phyloP scores from a whole-genome alignment of 2,329 filamentous ascomycete species.

The Fusarium sp. region DNA sequence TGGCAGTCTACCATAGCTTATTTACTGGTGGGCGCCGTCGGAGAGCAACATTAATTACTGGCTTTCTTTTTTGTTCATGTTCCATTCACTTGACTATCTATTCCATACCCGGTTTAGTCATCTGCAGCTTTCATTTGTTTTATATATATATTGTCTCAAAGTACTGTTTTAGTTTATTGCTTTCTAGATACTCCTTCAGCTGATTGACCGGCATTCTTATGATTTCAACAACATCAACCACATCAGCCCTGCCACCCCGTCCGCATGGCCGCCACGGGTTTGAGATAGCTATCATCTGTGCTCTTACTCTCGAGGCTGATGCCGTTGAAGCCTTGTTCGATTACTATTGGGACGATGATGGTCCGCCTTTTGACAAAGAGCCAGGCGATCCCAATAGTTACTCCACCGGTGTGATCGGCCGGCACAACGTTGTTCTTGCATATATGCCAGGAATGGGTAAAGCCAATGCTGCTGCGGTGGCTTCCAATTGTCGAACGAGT shows the following conservation, averaged over 20 bases:
- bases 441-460: slow-evolving; percentile 2
- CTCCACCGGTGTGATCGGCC: too few species aligned
- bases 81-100: too few species aligned
- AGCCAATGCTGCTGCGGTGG: fast-evolving
- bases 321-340: not conserved
- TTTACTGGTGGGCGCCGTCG: too few species aligned
- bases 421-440: not conserved
- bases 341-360: not conserved
- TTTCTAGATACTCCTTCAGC: not conserved
- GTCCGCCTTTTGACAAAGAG: fast-evolving
- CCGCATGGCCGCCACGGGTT: not conserved
- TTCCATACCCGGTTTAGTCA: too few species aligned
- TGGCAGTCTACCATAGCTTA: not conserved
- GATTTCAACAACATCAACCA: not conserved
- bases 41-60: too few species aligned
- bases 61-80: too few species aligned
- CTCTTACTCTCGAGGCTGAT: not conserved
- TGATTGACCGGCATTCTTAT: too few species aligned
- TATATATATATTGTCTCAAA: not conserved
- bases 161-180: too few species aligned
- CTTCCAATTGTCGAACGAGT: not conserved
- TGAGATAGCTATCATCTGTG: slow-evolving; percentile 8
- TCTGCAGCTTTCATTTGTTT: too few species aligned
- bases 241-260: not conserved
- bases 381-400: not conserved